phyloP scores from a whole-genome alignment of 2,329 filamentous ascomycete genomes.

The Colletotrichum lindemuthianum region DNA sequence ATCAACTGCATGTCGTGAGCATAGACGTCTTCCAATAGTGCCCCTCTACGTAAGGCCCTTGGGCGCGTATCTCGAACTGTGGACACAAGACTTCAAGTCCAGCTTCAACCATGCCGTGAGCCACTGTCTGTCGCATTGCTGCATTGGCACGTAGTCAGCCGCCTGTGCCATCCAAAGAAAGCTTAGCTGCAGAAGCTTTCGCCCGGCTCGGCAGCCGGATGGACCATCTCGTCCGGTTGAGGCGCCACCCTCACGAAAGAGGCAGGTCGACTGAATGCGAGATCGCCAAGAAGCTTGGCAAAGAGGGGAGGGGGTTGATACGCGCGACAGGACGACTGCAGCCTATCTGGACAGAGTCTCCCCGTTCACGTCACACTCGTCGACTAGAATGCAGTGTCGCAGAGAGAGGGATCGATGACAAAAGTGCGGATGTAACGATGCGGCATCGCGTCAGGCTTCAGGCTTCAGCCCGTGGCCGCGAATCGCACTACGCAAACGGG shows the following conservation, averaged over 20 bases:
- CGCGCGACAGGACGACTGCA: too few relatives aligned
- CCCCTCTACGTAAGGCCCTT: too few relatives aligned
- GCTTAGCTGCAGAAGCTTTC: not conserved
- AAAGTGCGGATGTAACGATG: slow-evolving; percentile 18
- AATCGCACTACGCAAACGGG: not conserved
- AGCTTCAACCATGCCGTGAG: too few relatives aligned
- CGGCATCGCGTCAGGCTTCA: slow-evolving; percentile 1
- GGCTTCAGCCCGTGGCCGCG: not conserved
- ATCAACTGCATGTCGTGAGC: too few relatives aligned
- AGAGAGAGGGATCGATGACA: not conserved
- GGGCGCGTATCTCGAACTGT: too few relatives aligned
- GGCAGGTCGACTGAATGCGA: too few relatives aligned
- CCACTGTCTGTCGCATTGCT: too few relatives aligned
- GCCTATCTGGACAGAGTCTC: not conserved
- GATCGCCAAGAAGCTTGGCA: not conserved
- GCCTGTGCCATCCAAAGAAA: not conserved
- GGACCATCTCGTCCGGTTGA: too few relatives aligned
- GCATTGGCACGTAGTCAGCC: too few relatives aligned
- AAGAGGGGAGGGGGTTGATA: not conserved
- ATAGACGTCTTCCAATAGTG: too few relatives aligned
- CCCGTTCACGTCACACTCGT: not conserved
- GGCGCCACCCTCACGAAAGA: too few relatives aligned
- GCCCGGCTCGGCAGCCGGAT: not conserved
- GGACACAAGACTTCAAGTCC: too few relatives aligned
- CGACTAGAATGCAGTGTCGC: not conserved